Conservation (phyloP, 2,329 filamentous ascomycete species). For the Arachnomyces sp. region DNA sequence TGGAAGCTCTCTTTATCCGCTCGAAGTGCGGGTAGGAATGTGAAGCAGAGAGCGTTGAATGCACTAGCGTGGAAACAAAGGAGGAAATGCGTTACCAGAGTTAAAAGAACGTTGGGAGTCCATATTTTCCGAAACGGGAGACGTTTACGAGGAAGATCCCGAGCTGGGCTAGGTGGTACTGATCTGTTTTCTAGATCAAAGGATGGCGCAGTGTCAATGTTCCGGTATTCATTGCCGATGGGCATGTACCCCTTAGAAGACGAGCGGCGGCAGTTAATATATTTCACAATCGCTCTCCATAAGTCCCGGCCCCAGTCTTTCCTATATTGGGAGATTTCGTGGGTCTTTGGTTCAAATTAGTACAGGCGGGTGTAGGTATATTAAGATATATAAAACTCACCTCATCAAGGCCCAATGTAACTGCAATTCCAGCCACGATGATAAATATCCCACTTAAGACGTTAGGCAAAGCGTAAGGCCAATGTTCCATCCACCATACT, state of each 20-base stretch:
- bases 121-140: conserved; percentile 45
- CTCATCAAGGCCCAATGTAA: conserved; percentile 62
- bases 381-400: conserved; percentile 24
- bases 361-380: neutral
- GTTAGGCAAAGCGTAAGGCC: conserved; percentile 64
- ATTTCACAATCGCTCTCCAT: conserved; percentile 27
- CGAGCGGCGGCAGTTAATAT: conserved; percentile 17
- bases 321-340: conserved; percentile 31
- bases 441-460: conserved; percentile 58
- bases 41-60: conserved; percentile 68
- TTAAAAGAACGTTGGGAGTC: conserved; percentile 48
- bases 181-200: conserved; percentile 26
- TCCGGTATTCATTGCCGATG: conserved; percentile 16
- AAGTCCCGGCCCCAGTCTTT: conserved; percentile 35
- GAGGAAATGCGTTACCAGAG: conserved; percentile 57
- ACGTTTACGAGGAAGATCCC: conserved; percentile 30
- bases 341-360: conserved; percentile 19
- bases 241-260: conserved; percentile 26
- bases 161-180: conserved; percentile 19
- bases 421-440: conserved; percentile 44
- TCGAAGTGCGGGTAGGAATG: conserved; percentile 68
- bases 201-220: conserved; percentile 21
- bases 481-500: conserved; percentile 56
- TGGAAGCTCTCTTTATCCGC: conserved; percentile 36
- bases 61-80: conserved; percentile 68